phyloP scores from a whole-genome alignment of 2,329 filamentous ascomycete genomes.

The Alternaria brassicae region DNA sequence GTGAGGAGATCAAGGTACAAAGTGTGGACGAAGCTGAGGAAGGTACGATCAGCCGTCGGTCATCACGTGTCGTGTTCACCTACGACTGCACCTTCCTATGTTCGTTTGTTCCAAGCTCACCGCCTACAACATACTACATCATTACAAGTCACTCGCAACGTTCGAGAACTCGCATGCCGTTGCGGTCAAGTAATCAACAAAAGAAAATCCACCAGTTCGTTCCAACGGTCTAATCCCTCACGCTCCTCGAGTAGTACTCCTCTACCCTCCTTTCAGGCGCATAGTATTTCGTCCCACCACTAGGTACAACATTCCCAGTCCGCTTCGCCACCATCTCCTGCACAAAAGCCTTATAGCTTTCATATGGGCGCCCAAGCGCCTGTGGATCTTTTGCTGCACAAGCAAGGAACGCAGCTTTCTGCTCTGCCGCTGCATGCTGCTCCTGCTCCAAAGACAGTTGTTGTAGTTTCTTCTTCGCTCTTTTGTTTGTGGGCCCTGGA shows the following conservation, averaged over 20 bases:
- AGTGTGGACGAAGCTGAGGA: not conserved
- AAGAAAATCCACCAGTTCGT: not conserved
- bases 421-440: slow-evolving; percentile 2
- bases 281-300: slow-evolving; percentile 26
- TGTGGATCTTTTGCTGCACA: slow-evolving; percentile 14
- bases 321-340: slow-evolving; percentile 19
- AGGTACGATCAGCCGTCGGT: not conserved
- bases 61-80: not conserved
- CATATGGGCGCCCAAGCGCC: slow-evolving; percentile 16
- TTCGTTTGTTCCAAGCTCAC: not conserved
- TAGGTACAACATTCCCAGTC: slow-evolving; percentile 17
- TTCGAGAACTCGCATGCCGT: not conserved
- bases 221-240: slow-evolving; percentile 7
- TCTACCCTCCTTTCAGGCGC: slow-evolving; percentile 30
- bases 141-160: not conserved
- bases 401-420: slow-evolving; percentile 9
- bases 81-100: not conserved
- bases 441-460: not conserved
- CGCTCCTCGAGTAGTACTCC: slow-evolving; percentile 30
- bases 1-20: not conserved
- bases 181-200: not conserved
- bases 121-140: not conserved
- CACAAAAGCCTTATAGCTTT: slow-evolving; percentile 20
- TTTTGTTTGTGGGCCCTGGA: not conserved
- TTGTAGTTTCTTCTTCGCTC: not conserved